These are phyloP conservation scores for Solanum boliviense DNA, from an alignment of 257 asterid species.

Conservation along the genomic window DNA sequence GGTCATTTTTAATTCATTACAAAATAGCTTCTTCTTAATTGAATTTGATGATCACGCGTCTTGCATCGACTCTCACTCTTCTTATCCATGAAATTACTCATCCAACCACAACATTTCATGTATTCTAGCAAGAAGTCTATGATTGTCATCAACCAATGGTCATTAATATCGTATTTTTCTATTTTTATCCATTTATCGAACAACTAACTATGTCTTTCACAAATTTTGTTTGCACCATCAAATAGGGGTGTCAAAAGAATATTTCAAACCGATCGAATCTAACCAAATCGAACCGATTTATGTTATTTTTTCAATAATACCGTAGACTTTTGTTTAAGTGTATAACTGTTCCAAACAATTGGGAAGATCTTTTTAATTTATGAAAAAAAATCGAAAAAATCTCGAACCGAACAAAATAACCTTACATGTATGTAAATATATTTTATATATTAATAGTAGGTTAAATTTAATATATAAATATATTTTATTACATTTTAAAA, in stretches of 20 bases:
- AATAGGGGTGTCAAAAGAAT: neutral
- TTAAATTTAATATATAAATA: no score
- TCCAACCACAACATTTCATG: neutral
- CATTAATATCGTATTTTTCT: neutral
- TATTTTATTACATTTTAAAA: no score
- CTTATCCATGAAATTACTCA: neutral
- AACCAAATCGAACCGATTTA: no score
- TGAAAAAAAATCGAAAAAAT: no score
- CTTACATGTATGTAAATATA: no score
- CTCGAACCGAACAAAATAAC: no score
- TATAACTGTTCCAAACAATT: no score
- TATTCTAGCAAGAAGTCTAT: neutral
- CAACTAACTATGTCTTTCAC: neutral
- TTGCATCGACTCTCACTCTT: neutral
- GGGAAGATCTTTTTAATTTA: no score
- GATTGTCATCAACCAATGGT: neutral
- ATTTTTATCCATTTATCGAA: neutral
- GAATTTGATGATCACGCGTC: neutral
- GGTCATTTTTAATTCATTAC: neutral
- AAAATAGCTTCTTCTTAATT: neutral
- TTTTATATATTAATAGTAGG: no score
- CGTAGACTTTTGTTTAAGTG: no score
- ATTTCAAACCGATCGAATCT: no score
- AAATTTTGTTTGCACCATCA: accelerated
- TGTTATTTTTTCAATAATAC: no score